phyloP scores from a whole-genome alignment of 2,329 filamentous ascomycete genomes.

The Pseudohalonectria lignicola region DNA sequence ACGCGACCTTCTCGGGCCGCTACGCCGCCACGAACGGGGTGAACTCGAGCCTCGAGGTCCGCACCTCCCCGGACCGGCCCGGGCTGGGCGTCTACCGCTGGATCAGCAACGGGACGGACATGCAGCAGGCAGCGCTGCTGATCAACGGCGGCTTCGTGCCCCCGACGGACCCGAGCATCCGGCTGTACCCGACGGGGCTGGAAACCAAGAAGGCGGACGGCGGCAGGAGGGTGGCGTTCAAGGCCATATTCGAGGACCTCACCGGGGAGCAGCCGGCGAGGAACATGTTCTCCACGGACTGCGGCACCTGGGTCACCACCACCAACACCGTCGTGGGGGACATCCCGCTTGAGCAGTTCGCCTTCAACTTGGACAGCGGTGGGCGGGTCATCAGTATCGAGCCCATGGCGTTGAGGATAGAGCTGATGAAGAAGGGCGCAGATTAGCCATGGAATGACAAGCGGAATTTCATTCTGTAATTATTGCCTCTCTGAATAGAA shows the following conservation, averaged over 20 bases:
- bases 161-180: conserved; percentile 14
- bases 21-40: conserved; percentile 12
- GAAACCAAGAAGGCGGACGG: conserved; percentile 11
- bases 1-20: conserved; percentile 13
- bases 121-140: conserved; percentile 11
- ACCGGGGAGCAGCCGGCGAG: conserved; percentile 3
- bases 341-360: conserved; percentile 14
- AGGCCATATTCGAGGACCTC: conserved; percentile 20
- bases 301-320: conserved; percentile 12
- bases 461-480: no score
- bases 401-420: conserved; percentile 13
- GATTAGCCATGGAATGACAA: no score
- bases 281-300: conserved; percentile 10
- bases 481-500: no score
- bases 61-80: conserved; percentile 14
- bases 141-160: conserved; percentile 12
- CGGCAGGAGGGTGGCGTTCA: conserved; percentile 17
- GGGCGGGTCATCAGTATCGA: conserved; percentile 13
- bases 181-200: conserved; percentile 19
- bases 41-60: conserved; percentile 19
- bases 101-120: conserved; percentile 20
- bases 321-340: conserved; percentile 12
- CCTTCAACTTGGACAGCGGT: conserved; percentile 12
- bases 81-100: conserved; percentile 17
- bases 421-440: conserved; percentile 8